A percentile compares a stretch with the other conserved stretches of the same genome.
These are phyloP conservation scores for Cercospora beticola DNA, from an alignment of 2,329 filamentous ascomycete species.

Conservation along the genomic window DNA sequence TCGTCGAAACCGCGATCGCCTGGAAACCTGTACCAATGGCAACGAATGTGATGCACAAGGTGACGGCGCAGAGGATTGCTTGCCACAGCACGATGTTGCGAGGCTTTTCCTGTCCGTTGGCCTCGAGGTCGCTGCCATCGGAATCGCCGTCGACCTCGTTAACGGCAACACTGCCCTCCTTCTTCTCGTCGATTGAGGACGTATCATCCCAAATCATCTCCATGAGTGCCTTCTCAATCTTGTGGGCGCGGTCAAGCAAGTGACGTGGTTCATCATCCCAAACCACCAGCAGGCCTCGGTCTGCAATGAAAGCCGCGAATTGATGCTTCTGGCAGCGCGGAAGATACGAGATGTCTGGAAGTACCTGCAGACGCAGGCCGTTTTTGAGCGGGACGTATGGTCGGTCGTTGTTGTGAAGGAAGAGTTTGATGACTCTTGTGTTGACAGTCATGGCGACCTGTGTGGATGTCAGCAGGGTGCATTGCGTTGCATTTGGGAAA, in stretches of 20 bases:
- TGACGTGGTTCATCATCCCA: conserved; percentile 64
- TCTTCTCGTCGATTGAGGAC: conserved; percentile 46
- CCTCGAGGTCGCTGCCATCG: conserved; percentile 41
- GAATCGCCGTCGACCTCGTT: conserved; percentile 35
- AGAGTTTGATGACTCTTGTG: conserved; percentile 62
- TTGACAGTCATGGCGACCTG: conserved; percentile 68
- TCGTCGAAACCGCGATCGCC: conserved; percentile 55
- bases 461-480: conserved; percentile 16
- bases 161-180: conserved; percentile 42
- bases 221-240: conserved; percentile 56
- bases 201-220: conserved; percentile 58
- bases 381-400: conserved; percentile 60
- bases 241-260: conserved; percentile 53
- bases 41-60: conserved; percentile 53
- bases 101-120: conserved; percentile 39
- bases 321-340: conserved; percentile 63
- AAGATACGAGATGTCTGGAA: conserved; percentile 58
- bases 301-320: conserved; percentile 64
- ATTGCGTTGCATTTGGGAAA: not conserved
- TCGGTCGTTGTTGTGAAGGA: conserved; percentile 53
- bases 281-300: conserved; percentile 58
- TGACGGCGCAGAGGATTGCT: conserved; percentile 54
- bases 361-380: conserved; percentile 61
- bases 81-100: conserved; percentile 58
- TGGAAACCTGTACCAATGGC: conserved; percentile 60